phyloP scores from a whole-genome alignment of 2,329 filamentous ascomycete species.

The Neobulgaria alba region DNA sequence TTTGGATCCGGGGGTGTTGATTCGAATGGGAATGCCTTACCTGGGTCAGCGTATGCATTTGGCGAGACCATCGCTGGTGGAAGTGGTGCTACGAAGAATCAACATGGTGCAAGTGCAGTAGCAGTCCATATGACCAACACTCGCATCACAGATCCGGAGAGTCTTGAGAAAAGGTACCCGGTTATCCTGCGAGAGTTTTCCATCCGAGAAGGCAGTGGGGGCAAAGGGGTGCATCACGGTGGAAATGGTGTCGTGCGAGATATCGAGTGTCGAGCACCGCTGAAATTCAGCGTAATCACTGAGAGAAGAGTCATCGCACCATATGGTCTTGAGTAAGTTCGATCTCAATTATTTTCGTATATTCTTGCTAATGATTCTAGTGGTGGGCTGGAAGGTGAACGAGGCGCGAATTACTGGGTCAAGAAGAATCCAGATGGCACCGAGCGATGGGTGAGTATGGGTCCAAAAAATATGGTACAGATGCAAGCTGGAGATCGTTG shows the following conservation, averaged over 20 bases:
- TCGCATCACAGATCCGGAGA: slow-evolving; percentile 19
- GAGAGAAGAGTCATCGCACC: slow-evolving; percentile 67
- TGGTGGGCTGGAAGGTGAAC: slow-evolving; percentile 67
- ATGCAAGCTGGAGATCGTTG: slow-evolving; percentile 18
- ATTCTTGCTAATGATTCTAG: too few relatives aligned
- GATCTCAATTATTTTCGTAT: too few relatives aligned
- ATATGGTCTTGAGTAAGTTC: slow-evolving; percentile 76
- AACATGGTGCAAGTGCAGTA: slow-evolving; percentile 16
- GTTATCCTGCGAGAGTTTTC: slow-evolving; percentile 19
- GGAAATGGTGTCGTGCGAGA: slow-evolving; percentile 19
- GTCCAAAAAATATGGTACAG: slow-evolving; percentile 15
- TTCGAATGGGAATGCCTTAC: slow-evolving; percentile 45
- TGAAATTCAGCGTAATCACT: slow-evolving; percentile 29
- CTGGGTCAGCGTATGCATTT: slow-evolving; percentile 65
- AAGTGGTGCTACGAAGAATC: slow-evolving; percentile 17
- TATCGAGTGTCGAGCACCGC: slow-evolving; percentile 45
- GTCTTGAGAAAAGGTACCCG: slow-evolving; percentile 21
- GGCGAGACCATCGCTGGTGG: slow-evolving; percentile 24
- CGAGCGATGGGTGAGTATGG: slow-evolving; percentile 23
- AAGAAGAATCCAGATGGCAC: slow-evolving; percentile 40
- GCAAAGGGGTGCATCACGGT: slow-evolving; percentile 13
- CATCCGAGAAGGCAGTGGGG: slow-evolving; percentile 16
- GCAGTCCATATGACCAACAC: slow-evolving; percentile 22
- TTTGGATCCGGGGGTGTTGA: slow-evolving; percentile 64
- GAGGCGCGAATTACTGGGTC: slow-evolving; percentile 80